Evolutionary conservation across 148 eudicot genomes (phyloP), one percentile per base, ranked within the genome.

Genomic region (Chenopodium formosanum): DNA sequence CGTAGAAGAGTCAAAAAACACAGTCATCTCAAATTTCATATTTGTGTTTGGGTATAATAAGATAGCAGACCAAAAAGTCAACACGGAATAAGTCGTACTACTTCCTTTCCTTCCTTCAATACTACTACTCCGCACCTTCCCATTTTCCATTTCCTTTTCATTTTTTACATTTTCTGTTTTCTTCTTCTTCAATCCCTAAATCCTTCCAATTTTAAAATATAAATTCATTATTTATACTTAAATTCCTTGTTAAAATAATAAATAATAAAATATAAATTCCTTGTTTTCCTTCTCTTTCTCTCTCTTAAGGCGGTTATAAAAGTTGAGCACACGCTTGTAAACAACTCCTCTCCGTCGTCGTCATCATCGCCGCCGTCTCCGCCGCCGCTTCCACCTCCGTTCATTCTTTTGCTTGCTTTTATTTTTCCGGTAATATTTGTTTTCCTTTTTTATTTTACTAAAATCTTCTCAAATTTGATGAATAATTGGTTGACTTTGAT

Each of bases 51-150:
- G 29, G 19, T 67, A 9, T 56, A 11, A 34, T 10, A 2, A 32
- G 10, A 78, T 10, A 50, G 14, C 12, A 72, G 52, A 80, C 77
- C 50, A 76, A 58, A 84, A 76, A 84, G 86, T 84, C 86, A 84
- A 84, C 83, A 80, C 77, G 77, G 50, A 60, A 37, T 0, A 66
- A 77, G 80, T 84, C 80, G 25, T 80, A 62, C 47, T 40, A 40
- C 44, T 40, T 40, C 44, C 44, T 6, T 40, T 40, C 44, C 44
- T 75, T 70, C 8, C 56, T 76, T 73, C 25, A 66, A 66, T 3
- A 29, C 52, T 50, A 68, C 29, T 16, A 1, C 52, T 69, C 16
- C 20, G 20, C 62, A 32, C 14, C 14, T 27, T 4, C 60, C 52
- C 66, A 40, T 78, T 77, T n/a, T 1, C 31, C n/a, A 48, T 70